A percentile compares a stretch with the other conserved stretches of the same genome.
Evolutionary conservation across 1,284 basidiomycete species (phyloP).

Genomic region (Fistulina hepatica): DNA sequence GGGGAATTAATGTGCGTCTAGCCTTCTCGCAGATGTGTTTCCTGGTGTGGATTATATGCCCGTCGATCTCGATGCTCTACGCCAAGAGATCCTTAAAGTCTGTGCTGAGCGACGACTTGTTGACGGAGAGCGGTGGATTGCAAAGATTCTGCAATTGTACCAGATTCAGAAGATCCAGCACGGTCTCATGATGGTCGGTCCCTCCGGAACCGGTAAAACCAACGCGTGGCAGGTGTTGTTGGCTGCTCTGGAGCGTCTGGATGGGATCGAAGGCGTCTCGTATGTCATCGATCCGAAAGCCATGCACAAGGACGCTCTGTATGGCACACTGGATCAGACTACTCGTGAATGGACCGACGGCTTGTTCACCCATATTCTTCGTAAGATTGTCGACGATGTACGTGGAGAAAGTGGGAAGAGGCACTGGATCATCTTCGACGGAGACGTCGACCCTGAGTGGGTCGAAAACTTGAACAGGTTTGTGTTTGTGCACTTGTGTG

Average conservation of each 20-base stretch:
- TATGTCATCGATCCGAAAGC: conserved; percentile 99
- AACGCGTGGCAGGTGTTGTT: conserved; percentile 95
- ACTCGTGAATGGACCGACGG: conserved; percentile 99
- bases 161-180: conserved; percentile 99
- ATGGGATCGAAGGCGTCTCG: conserved; percentile 85
- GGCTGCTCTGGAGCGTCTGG: conserved; percentile 82
- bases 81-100: conserved; percentile 76
- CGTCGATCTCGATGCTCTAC: conserved; percentile 79
- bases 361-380: conserved; percentile 93
- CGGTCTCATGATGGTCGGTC: conserved; percentile 99
- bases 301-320: conserved; percentile 96
- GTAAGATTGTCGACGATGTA: conserved; percentile 98
- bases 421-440: conserved; percentile 99
- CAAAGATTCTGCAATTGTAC: conserved; percentile 95
- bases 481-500: conserved; percentile 18
- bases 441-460: conserved; percentile 99
- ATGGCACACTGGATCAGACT: conserved; percentile 94
- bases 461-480: conserved; percentile 99
- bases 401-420: conserved; percentile 94
- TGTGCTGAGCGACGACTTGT: conserved; percentile 82
- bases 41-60: conserved; percentile 89
- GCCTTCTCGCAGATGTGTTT: conserved; percentile 94
- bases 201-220: conserved; percentile 95
- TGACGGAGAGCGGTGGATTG: conserved; percentile 82
- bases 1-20: conserved; percentile 22